Base-by-base conservation (phyloP, 2,329 filamentous ascomycete genomes). In the Diaporthe australafricana region DNA sequence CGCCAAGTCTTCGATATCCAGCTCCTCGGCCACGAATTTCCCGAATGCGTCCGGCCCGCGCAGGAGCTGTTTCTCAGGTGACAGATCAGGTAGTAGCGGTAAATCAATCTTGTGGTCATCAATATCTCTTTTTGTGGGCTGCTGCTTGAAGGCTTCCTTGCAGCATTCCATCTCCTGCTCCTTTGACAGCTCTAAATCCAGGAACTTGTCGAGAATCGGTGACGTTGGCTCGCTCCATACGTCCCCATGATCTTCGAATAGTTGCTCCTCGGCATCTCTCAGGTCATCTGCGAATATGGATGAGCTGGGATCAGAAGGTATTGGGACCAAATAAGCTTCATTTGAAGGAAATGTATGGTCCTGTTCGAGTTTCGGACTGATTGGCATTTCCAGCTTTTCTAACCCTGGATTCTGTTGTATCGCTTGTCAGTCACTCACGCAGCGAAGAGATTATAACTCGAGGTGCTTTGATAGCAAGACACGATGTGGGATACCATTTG, bases 351-450 rank as follows among this genome's bases (percentile, higher is more conserved):
- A 9, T 17, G 72, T 76, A n/a, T 70, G 63, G 9, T 74, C 72
- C 2, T 62, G 56, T 7, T 56, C 25, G 3, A 70, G 32, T 8
- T 47, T 57, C 3, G 78, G 78, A 22, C 74, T 78, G 27, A 79
- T 67, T 1, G 76, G 77, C 3, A 77, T 76, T 4, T 77, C 78
- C 25, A 79, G 14, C 20, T 68, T 74, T 27, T 77, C 75, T 20
- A 55, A 32, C 27, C 20, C 57, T 45, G 70, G 62, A 52, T 50
- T 75, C 56, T 77, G 2, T 22, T 2, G 12, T 47, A 4, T 1
- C 3, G 2, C 17, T 3, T 35, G 45, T 72, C 7, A 73, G 27
- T 12, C 30, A 11, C 6, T 1, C 16, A 48, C 35, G 7, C 7
- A 38, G 3, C 2, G 22, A 25, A 17, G 14, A 22, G 2, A 1